Percentiles rank a stretch among this genome's conserved stretches.
These are phyloP conservation scores for Cylindrotheca closterium DNA, from an alignment of 108 stramenopile species.

Conservation along the genomic window DNA sequence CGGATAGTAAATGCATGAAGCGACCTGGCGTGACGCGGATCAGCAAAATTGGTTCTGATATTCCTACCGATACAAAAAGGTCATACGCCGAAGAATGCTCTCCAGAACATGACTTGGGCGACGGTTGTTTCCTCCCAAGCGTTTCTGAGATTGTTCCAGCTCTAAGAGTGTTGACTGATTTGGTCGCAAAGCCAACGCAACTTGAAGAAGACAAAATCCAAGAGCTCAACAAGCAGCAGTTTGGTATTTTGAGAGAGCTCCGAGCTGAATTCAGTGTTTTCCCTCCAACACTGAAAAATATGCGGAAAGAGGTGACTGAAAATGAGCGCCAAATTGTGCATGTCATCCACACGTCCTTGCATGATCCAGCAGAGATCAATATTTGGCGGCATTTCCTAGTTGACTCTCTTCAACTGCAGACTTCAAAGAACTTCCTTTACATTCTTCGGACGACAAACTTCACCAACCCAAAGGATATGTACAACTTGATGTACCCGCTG, in stretches of 20 bases:
- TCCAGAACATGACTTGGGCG: neutral
- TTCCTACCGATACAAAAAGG: neutral
- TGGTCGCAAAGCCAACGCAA: neutral
- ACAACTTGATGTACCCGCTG: neutral
- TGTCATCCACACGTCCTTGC: neutral
- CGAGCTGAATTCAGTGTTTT: neutral
- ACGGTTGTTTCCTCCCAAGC: neutral
- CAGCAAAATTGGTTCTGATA: neutral
- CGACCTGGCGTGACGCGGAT: neutral
- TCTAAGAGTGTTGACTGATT: neutral
- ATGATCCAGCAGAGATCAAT: neutral
- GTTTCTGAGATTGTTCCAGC: neutral
- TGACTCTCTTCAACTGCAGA: conserved; percentile 30
- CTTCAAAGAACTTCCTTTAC: conserved; percentile 48
- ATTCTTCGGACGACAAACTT: conserved; percentile 33
- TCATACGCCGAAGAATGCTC: neutral
- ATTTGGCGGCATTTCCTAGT: neutral
- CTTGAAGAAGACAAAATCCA: neutral
- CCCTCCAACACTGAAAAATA: neutral
- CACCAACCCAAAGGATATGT: neutral
- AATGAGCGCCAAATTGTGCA: neutral
- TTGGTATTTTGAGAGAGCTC: neutral
- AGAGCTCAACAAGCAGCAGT: neutral
- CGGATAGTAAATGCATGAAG: neutral
- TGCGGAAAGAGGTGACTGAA: neutral